Evolutionary conservation across 73 alveolate species (phyloP), one percentile per base, ranked within the genome.

Genomic region (Tetrahymena borealis): DNA sequence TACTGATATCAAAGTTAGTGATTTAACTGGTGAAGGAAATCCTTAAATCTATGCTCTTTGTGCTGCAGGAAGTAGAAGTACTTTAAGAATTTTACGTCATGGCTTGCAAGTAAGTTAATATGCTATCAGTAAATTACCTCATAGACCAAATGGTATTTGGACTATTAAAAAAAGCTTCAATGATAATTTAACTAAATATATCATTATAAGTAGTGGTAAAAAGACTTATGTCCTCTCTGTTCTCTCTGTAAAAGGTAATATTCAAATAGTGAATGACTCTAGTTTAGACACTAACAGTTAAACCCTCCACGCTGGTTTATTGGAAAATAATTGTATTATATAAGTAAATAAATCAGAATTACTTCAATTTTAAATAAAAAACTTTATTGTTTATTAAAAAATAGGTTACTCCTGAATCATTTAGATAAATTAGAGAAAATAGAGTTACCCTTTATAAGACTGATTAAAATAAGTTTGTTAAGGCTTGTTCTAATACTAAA

Each of bases 131-230:
- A 97, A 97, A 79, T 97, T 99, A 94, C 99, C 99, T 37, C 98
- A 96, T 0, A 97, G 96, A 91, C 99, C 99, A 32, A 85, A 96
- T 33, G 99, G 99, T 33, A 97, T 99, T 18, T 98, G 99, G 99
- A 96, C 99, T 20, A 91, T 99, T 90, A 98, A 98, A 95, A 98
- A 96, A 91, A 94, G 94, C 39, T 93, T 91, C 92, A 98, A 96
- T 36, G 98, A 97, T 92, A 95, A 95, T 92, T 96, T 79, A 91
- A 99, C 98, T 92, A 97, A 98, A 95, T 98, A 92, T 95, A 98
- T 98, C 95, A 97, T 99, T 90, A 96, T 99, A 32, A 96, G 99
- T 77, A 99, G 98, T 93, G 94, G 92, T 9, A 95, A 96, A 78
- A 96, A 94, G 78, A 99, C 99, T 60, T 78, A 98, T 43, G 99